A percentile compares a stretch with the other conserved stretches of the same genome.
These are phyloP conservation scores for Penicillium malachiteum DNA, from an alignment of 495 filamentous ascomycete species.

Conservation along the genomic window DNA sequence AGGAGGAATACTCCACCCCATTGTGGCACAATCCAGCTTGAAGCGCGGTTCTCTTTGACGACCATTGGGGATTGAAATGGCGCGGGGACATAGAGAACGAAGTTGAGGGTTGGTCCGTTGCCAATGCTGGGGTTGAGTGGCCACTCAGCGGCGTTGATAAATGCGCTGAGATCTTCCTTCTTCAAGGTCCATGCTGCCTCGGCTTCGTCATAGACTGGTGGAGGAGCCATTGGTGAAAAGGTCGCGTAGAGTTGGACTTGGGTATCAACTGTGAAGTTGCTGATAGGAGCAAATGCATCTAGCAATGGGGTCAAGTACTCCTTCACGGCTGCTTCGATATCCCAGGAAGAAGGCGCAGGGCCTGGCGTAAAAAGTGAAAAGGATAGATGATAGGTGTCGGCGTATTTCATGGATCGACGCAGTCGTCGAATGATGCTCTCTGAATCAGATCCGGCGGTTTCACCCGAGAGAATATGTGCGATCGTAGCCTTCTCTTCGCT, in stretches of 20 bases:
- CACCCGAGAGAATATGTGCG: slow-evolving; percentile 69
- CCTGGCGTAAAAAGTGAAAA: slow-evolving; percentile 90
- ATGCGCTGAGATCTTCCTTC: slow-evolving; percentile 86
- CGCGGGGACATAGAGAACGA: slow-evolving; percentile 79
- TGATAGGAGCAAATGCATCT: slow-evolving; percentile 72
- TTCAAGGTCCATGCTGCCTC: slow-evolving; percentile 64
- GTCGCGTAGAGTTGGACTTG: slow-evolving; percentile 92
- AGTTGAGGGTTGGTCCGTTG: slow-evolving; percentile 89
- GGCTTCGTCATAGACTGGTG: slow-evolving; percentile 52
- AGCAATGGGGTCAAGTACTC: slow-evolving; percentile 82
- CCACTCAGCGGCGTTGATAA: slow-evolving; percentile 98
- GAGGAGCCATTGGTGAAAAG: slow-evolving; percentile 69
- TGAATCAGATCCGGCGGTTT: slow-evolving; percentile 28
- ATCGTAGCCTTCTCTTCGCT: slow-evolving; percentile 88
- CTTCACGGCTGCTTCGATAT: slow-evolving; percentile 78
- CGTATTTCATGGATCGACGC: slow-evolving; percentile 83
- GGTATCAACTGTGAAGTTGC: slow-evolving; percentile 95
- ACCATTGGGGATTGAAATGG: slow-evolving; percentile 60
- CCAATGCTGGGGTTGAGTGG: slow-evolving; percentile 93
- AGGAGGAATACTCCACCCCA: slow-evolving; percentile 92
- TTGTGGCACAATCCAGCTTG: slow-evolving; percentile 92
- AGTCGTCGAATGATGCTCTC: slow-evolving; percentile 59
- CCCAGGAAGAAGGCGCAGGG: slow-evolving; percentile 80
- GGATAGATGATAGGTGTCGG: slow-evolving; percentile 91
- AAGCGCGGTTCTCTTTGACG: slow-evolving; percentile 68